Conservation (phyloP, 257 asterid species). For the Solanum neorickii region DNA sequence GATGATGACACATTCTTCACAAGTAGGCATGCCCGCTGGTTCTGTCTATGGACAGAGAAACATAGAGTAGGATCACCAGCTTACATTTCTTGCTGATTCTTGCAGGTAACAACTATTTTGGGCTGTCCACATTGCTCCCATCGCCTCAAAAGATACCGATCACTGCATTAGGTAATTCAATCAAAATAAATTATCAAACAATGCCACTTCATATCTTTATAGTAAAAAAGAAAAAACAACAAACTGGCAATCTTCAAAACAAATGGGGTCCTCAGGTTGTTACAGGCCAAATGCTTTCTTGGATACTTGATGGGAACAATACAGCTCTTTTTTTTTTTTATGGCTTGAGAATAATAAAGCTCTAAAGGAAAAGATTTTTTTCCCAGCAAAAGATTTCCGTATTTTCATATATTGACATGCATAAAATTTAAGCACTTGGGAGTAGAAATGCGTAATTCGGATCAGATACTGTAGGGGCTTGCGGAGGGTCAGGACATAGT, state of each 20-base stretch:
- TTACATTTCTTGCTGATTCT: constrained; percentile 98
- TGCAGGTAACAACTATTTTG: constrained; percentile 91
- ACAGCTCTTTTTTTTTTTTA: neutral
- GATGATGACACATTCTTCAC: neutral
- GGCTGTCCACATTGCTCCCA: constrained; percentile 95
- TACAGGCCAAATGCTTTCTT: neutral
- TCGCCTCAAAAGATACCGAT: constrained; percentile 63
- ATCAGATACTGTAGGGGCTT: neutral
- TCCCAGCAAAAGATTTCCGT: neutral
- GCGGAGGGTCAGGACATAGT: neutral
- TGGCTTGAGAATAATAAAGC: neutral
- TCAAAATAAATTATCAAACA: neutral
- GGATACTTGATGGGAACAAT: neutral
- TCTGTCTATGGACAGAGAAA: neutral
- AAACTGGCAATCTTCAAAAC: neutral
- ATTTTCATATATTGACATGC: neutral
- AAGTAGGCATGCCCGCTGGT: neutral
- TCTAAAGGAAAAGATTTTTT: neutral
- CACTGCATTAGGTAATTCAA: constrained; percentile 36
- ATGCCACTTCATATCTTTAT: neutral
- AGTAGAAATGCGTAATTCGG: neutral
- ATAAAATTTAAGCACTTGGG: neutral
- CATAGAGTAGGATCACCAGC: constrained; percentile 15
- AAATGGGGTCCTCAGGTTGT: neutral
- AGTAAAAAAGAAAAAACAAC: neutral